Base-by-base conservation (phyloP, 2,329 filamentous ascomycete genomes). In the Colletotrichum camelliae region DNA sequence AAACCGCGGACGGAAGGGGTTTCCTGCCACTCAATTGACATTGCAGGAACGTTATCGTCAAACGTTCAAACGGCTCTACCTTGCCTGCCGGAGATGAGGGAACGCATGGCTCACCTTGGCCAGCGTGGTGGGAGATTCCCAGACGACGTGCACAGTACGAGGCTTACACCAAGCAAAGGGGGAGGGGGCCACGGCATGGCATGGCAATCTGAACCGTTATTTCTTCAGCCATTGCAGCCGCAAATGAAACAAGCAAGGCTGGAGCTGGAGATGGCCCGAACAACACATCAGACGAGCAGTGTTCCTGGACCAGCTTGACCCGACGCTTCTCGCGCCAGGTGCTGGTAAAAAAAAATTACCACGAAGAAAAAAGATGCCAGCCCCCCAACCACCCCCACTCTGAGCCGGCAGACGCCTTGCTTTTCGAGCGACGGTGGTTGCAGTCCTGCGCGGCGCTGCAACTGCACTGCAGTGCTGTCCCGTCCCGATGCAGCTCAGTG, bases 211-310 rank as follows among this genome's bases (percentile, higher is more conserved):
- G 58, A 21, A 16, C 48, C 58, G 35, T 31, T 43, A 55, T 60
- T 37, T 66, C 37, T 35, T 55, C 21, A 33, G 31, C 72, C 52
- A 62, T 60, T 33, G 16, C 16, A 67, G 68, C 72, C 37, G 61
- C 55, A 39, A 73, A 68, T 75, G 69, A 73, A 75, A 75, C 73
- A n/a, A 68, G 57, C 73, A 75, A 75, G 73, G 73, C 73, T 73
- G 27, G 61, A 73, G 73, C 64, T 73, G 70, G 64, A 64, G 62
- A 27, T 65, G 57, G 57, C 57, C 35, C 70, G 43, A 67, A 68
- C 73, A 62, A 37, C 33, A 75, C 52, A 75, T 68, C 70, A 68
- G 73, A 75, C 69, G 73, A 75, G 68, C 68, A 43, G 48, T 39
- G 64, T 72, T 75, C 67, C 67, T 48, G 57, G 67, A 24, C 62